Evolutionary conservation across 371 early-diverging fungal genomes (phyloP).

Genomic region (Rhizopus microsporus): DNA sequence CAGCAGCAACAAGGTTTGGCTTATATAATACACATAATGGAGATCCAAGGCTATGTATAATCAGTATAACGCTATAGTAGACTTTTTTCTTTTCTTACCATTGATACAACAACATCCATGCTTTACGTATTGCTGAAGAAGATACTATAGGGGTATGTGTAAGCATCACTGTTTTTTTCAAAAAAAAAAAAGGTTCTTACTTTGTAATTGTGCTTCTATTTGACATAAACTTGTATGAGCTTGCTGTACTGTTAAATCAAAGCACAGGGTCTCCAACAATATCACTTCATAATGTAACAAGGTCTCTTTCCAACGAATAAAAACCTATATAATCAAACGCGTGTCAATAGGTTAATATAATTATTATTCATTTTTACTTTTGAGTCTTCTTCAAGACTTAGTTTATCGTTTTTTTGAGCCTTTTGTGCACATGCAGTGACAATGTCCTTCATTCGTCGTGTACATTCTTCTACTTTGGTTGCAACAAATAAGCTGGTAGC

Average conservation of each 20-base stretch:
- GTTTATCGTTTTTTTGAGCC: constrained; percentile 59
- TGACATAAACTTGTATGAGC: constrained; percentile 64
- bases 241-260: constrained; percentile 74
- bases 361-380: constrained; percentile 28
- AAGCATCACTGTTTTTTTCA: not conserved
- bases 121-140: constrained; percentile 50
- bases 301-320: constrained; percentile 69
- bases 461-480: constrained; percentile 80
- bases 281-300: constrained; percentile 69
- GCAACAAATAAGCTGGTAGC: constrained; percentile 77
- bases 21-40: constrained; percentile 38
- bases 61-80: not conserved
- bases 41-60: constrained; percentile 29
- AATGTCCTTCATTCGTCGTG: constrained; percentile 64
- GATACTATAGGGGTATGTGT: constrained; percentile 33
- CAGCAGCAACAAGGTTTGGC: constrained; percentile 40
- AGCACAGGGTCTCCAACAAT: constrained; percentile 74
- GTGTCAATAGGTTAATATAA: not conserved
- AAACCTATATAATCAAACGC: constrained; percentile 50
- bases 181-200: constrained; percentile 20
- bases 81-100: constrained; percentile 25
- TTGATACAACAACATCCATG: constrained; percentile 71
- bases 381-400: constrained; percentile 43
- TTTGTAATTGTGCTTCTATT: constrained; percentile 38
- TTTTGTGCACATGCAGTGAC: constrained; percentile 60